phyloP scores from a whole-genome alignment of 2,329 filamentous ascomycete species.

The Cladorrhinum sp. region DNA sequence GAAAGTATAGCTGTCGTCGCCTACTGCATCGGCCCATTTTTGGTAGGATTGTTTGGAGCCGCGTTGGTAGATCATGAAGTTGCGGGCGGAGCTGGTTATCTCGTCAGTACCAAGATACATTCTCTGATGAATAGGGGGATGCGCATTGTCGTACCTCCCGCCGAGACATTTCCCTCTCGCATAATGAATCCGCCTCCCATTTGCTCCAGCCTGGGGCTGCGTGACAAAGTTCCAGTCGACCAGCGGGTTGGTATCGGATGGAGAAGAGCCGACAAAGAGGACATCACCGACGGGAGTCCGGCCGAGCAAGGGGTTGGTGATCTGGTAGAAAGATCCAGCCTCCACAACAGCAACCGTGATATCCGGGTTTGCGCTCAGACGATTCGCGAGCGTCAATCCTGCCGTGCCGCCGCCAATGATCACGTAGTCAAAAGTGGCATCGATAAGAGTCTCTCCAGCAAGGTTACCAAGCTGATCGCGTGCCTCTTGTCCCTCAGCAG shows the following conservation, averaged over 20 bases:
- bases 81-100: constrained; percentile 24
- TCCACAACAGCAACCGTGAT: constrained; percentile 38
- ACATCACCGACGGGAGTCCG: constrained; percentile 21
- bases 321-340: constrained; percentile 35
- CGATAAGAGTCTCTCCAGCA: neutral
- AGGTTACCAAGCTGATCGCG: neutral
- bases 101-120: neutral
- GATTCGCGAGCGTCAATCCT: constrained; percentile 34
- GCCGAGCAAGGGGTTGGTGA: constrained; percentile 24
- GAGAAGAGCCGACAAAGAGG: constrained; percentile 21
- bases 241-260: constrained; percentile 20
- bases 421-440: constrained; percentile 7
- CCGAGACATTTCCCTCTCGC: constrained; percentile 35
- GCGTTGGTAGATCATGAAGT: constrained; percentile 31
- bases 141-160: neutral
- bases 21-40: constrained; percentile 34
- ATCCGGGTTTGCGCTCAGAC: constrained; percentile 31
- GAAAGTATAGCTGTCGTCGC: constrained; percentile 26
- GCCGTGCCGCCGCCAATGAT: constrained; percentile 40
- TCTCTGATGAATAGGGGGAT: neutral
- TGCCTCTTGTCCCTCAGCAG: neutral
- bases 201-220: constrained; percentile 27
- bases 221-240: constrained; percentile 33
- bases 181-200: constrained; percentile 33
- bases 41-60: constrained; percentile 26